phyloP scores from a whole-genome alignment of 257 asterid genomes.

The Craterostigma plantagineum region DNA sequence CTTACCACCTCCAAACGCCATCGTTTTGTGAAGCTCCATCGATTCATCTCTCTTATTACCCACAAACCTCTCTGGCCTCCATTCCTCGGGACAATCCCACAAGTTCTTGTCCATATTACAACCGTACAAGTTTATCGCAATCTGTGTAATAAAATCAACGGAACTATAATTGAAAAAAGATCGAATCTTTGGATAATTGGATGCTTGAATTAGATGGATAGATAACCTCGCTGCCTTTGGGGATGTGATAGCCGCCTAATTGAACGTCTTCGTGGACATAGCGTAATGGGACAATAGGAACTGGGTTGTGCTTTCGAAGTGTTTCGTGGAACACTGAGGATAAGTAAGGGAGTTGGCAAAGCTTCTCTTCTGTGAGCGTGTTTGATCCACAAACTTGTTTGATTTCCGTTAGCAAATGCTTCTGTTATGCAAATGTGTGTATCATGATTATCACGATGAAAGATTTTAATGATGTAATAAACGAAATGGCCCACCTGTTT shows the following conservation, averaged over 20 bases:
- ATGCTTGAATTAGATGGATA: background rate
- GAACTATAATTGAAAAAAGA: background rate
- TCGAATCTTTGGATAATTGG: background rate
- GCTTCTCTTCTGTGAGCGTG: slow-evolving; percentile 44
- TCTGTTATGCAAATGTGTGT: slow-evolving; percentile 17
- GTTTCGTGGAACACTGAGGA: slow-evolving; percentile 90
- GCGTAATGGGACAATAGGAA: slow-evolving; percentile 58
- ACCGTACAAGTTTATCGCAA: slow-evolving; percentile 65
- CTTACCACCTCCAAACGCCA: slow-evolving; percentile 83
- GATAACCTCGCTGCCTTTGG: slow-evolving; percentile 62
- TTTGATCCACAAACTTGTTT: slow-evolving; percentile 34
- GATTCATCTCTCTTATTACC: slow-evolving; percentile 18
- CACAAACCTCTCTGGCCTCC: slow-evolving; percentile 80
- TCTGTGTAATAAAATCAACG: slow-evolving; percentile 16
- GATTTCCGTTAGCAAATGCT: slow-evolving; percentile 27
- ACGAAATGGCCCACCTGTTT: slow-evolving; percentile 42
- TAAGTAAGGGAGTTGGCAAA: slow-evolving; percentile 57
- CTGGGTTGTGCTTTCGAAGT: slow-evolving; percentile 58
- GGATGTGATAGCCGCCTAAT: slow-evolving; percentile 64
- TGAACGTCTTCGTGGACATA: slow-evolving; percentile 63
- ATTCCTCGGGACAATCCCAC: slow-evolving; percentile 57
- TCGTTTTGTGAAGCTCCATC: slow-evolving; percentile 43
- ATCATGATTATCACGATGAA: background rate
- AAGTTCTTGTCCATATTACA: slow-evolving; percentile 64
- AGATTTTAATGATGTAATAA: background rate